Percentiles rank a stretch among this genome's conserved stretches.
phyloP scores from a whole-genome alignment of 208 protist genomes.

The Leishmania mexicana region DNA sequence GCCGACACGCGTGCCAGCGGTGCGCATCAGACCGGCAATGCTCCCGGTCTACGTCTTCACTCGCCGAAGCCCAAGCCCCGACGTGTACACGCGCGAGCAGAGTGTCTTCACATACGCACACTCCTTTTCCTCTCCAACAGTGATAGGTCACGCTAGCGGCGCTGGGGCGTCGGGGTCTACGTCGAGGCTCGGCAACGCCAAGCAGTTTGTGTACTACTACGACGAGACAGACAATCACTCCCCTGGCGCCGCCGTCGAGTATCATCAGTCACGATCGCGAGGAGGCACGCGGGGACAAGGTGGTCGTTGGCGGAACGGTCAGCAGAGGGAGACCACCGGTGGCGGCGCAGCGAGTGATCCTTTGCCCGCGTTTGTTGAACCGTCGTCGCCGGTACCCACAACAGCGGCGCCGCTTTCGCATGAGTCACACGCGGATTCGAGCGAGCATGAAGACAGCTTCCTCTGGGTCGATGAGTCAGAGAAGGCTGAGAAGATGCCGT shows the following conservation, averaged over 20 bases:
- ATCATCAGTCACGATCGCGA: not conserved
- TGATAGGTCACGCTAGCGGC: not conserved
- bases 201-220: conserved; percentile 52
- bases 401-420: not conserved
- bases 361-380: not conserved
- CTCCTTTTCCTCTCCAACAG: not conserved
- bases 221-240: conserved; percentile 16
- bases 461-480: conserved; percentile 16
- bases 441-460: not conserved
- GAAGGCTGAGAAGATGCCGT: not conserved
- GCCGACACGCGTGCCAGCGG: not conserved
- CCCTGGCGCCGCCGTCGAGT: not conserved
- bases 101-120: conserved; percentile 4
- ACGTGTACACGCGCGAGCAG: conserved; percentile 42
- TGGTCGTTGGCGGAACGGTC: too few relatives aligned
- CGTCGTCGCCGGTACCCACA: not conserved
- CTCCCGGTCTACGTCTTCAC: conserved; percentile 79
- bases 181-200: not conserved
- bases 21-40: conserved; percentile 29
- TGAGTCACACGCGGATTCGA: not conserved
- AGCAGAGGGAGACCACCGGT: not conserved
- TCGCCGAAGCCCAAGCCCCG: conserved; percentile 60
- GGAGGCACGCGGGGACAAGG: not conserved
- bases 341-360: not conserved
- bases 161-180: not conserved